Conservation (phyloP, 768 basidiomycete genomes). For the Lactarius pseudohatsudake region DNA sequence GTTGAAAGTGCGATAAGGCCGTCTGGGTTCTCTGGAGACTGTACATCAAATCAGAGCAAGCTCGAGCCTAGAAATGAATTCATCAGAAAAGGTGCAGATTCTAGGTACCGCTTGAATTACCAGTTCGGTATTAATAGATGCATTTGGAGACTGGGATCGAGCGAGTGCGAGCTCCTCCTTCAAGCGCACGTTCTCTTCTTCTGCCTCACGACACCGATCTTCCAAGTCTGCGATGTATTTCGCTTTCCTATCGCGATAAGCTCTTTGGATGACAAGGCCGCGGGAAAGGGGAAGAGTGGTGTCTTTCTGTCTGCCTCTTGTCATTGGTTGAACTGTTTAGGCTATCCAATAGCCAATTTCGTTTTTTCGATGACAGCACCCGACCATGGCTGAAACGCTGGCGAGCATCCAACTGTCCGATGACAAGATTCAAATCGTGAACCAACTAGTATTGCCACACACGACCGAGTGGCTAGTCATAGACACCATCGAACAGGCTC, state of each 20-base stretch:
- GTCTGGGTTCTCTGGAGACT: constrained; percentile 21
- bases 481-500: constrained; percentile 75
- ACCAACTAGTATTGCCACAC: constrained; percentile 86
- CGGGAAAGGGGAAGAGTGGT: constrained; percentile 25
- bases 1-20: constrained; percentile 16
- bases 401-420: constrained; percentile 46
- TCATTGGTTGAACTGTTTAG: constrained; percentile 13
- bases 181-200: constrained; percentile 26
- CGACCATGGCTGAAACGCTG: constrained; percentile 29
- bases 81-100: neutral
- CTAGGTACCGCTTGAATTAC: constrained; percentile 7
- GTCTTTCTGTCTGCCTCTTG: constrained; percentile 28
- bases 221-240: constrained; percentile 26
- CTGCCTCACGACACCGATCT: constrained; percentile 25
- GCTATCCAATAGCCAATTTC: constrained; percentile 18
- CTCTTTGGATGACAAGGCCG: constrained; percentile 22
- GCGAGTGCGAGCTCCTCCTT: constrained; percentile 20
- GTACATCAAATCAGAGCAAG: constrained; percentile 25
- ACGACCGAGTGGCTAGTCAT: constrained; percentile 64
- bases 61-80: constrained; percentile 6
- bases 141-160: constrained; percentile 16
- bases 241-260: constrained; percentile 28
- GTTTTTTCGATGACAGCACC: neutral
- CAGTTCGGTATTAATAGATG: constrained; percentile 13
- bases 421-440: constrained; percentile 76